Conservation (phyloP, 139 green algal genomes). For the Diplosphaera chodatii region DNA sequence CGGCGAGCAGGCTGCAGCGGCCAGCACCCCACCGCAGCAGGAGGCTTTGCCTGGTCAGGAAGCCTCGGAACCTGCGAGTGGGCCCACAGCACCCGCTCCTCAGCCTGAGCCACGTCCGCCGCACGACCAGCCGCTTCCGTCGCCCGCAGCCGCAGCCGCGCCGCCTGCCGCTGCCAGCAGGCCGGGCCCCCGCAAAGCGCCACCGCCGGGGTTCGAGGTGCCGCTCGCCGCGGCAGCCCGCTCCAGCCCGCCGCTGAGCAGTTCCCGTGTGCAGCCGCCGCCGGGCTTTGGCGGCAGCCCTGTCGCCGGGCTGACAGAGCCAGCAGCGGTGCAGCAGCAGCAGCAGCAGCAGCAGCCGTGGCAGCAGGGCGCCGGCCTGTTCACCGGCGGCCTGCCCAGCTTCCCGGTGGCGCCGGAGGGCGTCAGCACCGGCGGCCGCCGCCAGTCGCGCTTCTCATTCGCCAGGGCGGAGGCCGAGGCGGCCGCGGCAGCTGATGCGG, state of each 20-base stretch:
- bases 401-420: not conserved
- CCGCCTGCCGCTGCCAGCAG: not conserved
- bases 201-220: not conserved
- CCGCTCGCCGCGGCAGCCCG: not conserved
- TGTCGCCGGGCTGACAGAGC: conserved; percentile 2
- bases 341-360: not conserved
- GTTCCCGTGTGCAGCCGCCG: not conserved
- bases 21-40: not conserved
- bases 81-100: not conserved
- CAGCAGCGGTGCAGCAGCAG: not conserved
- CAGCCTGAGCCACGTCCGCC: not conserved
- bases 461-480: conserved; percentile 26
- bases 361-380: not conserved
- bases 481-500: not conserved
- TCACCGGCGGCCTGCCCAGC: conserved; percentile 6
- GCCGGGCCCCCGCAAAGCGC: not conserved
- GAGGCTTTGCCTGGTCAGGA: not conserved
- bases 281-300: not conserved
- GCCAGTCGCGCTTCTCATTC: conserved; percentile 35
- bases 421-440: not conserved
- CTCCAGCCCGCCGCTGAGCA: not conserved
- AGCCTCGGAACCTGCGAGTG: not conserved
- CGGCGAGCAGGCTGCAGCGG: not conserved
- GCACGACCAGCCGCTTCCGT: not conserved
- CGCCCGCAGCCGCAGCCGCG: not conserved